These are phyloP conservation scores for Handroanthus guayacan DNA, from an alignment of 257 asterid species.

Conservation along the genomic window DNA sequence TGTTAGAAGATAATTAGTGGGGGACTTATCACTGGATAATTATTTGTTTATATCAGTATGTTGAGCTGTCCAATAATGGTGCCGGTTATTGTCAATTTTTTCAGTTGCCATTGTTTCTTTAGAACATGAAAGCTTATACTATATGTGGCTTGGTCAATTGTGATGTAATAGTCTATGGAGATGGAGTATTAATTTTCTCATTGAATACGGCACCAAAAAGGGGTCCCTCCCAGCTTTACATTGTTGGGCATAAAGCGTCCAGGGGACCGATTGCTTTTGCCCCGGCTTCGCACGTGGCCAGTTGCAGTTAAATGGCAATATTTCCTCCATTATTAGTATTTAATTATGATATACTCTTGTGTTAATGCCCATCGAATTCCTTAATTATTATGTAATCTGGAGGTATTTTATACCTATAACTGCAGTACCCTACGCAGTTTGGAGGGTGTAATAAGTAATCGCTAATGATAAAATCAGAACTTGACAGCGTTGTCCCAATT, in stretches of 20 bases:
- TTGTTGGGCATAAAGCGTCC: slow-evolving; percentile 27
- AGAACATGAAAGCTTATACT: too few relatives aligned
- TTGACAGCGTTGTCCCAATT: slow-evolving; percentile 12
- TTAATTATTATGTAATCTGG: too few relatives aligned
- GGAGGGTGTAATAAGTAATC: too few relatives aligned
- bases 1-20: not conserved
- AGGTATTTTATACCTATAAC: too few relatives aligned
- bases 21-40: not conserved
- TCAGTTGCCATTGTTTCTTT: not conserved
- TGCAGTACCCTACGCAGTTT: too few relatives aligned
- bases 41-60: not conserved
- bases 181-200: not conserved
- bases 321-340: not conserved
- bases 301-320: not conserved
- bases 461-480: not conserved
- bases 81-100: not conserved
- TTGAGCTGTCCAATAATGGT: not conserved
- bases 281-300: slow-evolving; percentile 25
- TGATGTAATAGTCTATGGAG: not conserved
- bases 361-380: not conserved
- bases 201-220: not conserved
- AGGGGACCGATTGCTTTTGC: slow-evolving; percentile 30
- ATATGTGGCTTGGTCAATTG: not conserved
- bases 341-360: not conserved
- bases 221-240: not conserved